Base-by-base conservation (phyloP, 2,329 filamentous ascomycete genomes). In the Trichoderma sp. region DNA sequence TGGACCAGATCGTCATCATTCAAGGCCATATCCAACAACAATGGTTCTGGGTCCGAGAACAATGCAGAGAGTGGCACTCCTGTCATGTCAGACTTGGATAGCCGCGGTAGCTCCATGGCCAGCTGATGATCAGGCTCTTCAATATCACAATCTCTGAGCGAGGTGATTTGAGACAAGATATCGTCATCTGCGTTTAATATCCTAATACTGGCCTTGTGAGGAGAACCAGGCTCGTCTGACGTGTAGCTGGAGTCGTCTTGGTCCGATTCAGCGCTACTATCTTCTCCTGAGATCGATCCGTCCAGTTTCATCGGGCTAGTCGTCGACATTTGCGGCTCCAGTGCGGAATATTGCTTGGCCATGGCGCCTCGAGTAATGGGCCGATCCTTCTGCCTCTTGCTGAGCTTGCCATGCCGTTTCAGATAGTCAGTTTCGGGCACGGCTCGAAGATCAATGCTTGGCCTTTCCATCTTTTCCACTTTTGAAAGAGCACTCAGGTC, bases 1-100 rank as follows among this genome's bases (percentile, higher is more conserved):
- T 88, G 88, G 39, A 93, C 88, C 72, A 88, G 84, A 53, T 92
- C 90, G 3, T 89, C 86, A 69, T 91, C 88, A 1, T 84, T 80
- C 17, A 86, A 78, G 11, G 82, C 80, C 28, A 85, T 76, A 28
- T 86, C 83, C 11, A 85, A 75, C 36, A 80, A 79, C 1, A 85
- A 79, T 11, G 88, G 88, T 74, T 91, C 87, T 6, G 88, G 86
- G 28, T 90, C 88, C 2, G 86, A 85, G 75, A 91, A 90, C 75
- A 89, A 88, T 61, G 83, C 85, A 4, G 84, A 80, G 17, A 91
- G 80, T 0, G 88, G 79, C 11, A 86, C 77, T 58, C 89, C 87
- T 8, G 83, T 80, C 0, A 82, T 79, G 23, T 87, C 86, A 4
- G 83, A 83, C 71, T 83, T 85, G 12, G 84, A 84, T 1, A 87